Base-by-base conservation (phyloP, 2,329 filamentous ascomycete genomes). In the Laburnicola sp. region DNA sequence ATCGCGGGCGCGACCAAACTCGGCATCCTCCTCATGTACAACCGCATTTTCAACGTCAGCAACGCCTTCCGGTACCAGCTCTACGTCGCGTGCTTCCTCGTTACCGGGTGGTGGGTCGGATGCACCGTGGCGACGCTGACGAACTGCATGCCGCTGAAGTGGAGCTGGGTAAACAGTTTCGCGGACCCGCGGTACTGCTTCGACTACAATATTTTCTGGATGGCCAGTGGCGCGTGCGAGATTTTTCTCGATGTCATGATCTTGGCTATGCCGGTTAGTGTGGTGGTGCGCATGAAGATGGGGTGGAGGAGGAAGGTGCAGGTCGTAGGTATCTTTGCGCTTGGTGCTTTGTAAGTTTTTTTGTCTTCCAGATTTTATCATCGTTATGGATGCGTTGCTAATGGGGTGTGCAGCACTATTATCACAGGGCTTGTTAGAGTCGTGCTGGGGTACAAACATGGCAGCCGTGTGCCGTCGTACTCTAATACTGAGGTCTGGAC, bases 11-110 rank as follows among this genome's bases (percentile, higher is more conserved):
- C 43, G 2, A 51, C 48, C 1, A 51, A 51, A 27, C n/a, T 51
- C 2, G 48, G 42, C 25, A 51, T 51, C 22, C 32, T 51, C 3
- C 43, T 51, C 26, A 51, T 51, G 48, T 51, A 51, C n/a, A 45
- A 46, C 22, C 48, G 48, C 22, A 45, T 51, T 21, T 51, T 51
- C 25, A 45, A 46, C 30, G 42, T 51, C 8, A 41, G 34, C 26
- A 35, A 45, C 5, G 34, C 48, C 2, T 51, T 51, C 34, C 41
- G 43, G 4, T 35, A 5, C 10, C 48, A 51, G 23, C 36, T 51
- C 8, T 51, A 37, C 26, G 4, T 37, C 16, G 36, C 42, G 3
- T 35, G 27, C 5, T 21, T 9, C 4, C 35, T 51, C 7, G 41
- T 51, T n/a, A 16, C 42, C 2, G 48, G 35, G 2, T 51, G 48